Conservation (phyloP, 2,329 filamentous ascomycete species). For the Hymenoscyphus salicellus region DNA sequence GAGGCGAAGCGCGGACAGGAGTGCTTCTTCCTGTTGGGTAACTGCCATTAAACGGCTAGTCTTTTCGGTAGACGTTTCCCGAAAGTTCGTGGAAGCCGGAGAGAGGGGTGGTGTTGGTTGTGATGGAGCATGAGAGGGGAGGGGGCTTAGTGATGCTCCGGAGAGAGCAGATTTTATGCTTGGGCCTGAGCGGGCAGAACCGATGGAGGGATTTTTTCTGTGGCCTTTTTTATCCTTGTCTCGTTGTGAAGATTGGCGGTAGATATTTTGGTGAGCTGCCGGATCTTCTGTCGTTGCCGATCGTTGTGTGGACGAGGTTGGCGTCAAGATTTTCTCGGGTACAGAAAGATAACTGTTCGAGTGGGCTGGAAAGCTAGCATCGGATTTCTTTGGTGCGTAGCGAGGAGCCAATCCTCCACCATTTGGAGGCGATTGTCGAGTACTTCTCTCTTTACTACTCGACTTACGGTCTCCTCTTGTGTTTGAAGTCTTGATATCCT, state of each 20-base stretch:
- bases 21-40: conserved; percentile 50
- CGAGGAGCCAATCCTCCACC: conserved; percentile 12
- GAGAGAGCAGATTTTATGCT: conserved; percentile 16
- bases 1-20: conserved; percentile 49
- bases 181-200: neutral
- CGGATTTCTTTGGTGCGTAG: conserved; percentile 12
- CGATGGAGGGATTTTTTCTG: conserved; percentile 5
- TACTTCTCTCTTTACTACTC: conserved; percentile 4
- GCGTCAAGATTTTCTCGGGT: conserved; percentile 16
- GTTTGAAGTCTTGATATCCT: conserved; percentile 15
- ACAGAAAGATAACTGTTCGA: conserved; percentile 20
- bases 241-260: neutral
- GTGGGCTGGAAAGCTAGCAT: neutral
- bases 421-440: conserved; percentile 11
- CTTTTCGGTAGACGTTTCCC: conserved; percentile 13
- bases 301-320: conserved; percentile 7
- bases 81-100: conserved; percentile 29
- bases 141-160: neutral
- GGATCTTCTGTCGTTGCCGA: neutral
- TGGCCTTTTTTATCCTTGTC: conserved; percentile 8
- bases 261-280: neutral
- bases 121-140: conserved; percentile 9
- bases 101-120: conserved; percentile 34
- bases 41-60: conserved; percentile 46
- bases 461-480: neutral